A percentile compares a stretch with the other conserved stretches of the same genome.
Evolutionary conservation across 1,284 basidiomycete species (phyloP).

Genomic region (Marasmius sp.): DNA sequence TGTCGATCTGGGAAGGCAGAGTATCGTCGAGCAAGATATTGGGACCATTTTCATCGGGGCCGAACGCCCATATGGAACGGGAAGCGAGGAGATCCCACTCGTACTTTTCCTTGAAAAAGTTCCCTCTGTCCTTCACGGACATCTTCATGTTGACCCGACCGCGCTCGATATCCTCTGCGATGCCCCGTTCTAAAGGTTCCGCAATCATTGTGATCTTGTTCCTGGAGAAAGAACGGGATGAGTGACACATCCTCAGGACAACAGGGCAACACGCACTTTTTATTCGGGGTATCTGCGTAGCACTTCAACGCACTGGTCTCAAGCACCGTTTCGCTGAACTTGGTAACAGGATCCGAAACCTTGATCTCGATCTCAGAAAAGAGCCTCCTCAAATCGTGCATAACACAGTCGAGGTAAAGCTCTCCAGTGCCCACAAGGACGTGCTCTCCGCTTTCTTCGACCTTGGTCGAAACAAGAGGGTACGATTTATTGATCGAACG

Average conservation of each 20-base stretch:
- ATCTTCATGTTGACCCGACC: constrained; percentile 92
- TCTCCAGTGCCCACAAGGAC: constrained; percentile 97
- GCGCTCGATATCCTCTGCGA: constrained; percentile 92
- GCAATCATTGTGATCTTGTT: constrained; percentile 98
- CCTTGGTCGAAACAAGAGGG: constrained; percentile 91
- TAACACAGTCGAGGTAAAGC: constrained; percentile 93
- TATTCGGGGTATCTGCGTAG: constrained; percentile 98
- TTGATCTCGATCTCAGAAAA: constrained; percentile 99
- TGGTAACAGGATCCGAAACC: constrained; percentile 97
- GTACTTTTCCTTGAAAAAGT: constrained; percentile 94
- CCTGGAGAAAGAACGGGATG: constrained; percentile 40
- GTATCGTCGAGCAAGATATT: constrained; percentile 97
- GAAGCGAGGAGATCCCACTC: constrained; percentile 98
- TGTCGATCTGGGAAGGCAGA: constrained; percentile 90
- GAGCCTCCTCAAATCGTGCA: constrained; percentile 92
- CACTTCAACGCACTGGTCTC: constrained; percentile 98
- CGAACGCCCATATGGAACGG: constrained; percentile 99
- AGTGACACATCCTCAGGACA: constrained; percentile 3
- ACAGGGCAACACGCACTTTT: constrained; percentile 67
- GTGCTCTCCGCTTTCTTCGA: constrained; percentile 98
- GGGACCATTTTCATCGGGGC: constrained; percentile 92
- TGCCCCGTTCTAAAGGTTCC: constrained; percentile 90
- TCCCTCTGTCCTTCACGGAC: constrained; percentile 90
- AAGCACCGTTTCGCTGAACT: constrained; percentile 97
- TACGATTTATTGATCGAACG: constrained; percentile 98